Conservation (phyloP, 2,329 filamentous ascomycete species). For the Sclerotinia nivalis region DNA sequence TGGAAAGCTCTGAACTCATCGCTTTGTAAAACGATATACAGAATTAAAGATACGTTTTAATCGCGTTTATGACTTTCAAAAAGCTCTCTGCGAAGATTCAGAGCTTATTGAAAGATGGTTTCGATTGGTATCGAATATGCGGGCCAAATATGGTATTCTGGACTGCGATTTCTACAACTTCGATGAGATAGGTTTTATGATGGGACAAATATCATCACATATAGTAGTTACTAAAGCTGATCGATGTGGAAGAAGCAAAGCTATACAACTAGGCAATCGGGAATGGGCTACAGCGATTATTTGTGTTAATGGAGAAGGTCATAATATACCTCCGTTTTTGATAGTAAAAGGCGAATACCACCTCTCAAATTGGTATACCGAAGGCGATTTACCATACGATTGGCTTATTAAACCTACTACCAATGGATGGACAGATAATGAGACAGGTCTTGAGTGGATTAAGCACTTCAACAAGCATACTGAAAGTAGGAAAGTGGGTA, state of each 20-base stretch:
- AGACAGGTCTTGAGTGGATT: slow-evolving; percentile 42
- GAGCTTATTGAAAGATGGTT: too few species aligned
- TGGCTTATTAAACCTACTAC: slow-evolving; percentile 39
- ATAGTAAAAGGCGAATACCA: slow-evolving; percentile 30
- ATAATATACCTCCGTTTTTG: slow-evolving; percentile 32
- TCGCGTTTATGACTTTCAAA: background rate
- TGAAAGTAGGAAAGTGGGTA: slow-evolving; percentile 3
- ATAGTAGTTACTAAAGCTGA: slow-evolving; percentile 31
- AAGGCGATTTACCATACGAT: slow-evolving; percentile 34
- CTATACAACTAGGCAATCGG: slow-evolving; percentile 32
- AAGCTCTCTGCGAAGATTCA: too few species aligned
- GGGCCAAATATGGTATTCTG: too few species aligned
- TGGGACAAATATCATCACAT: slow-evolving; percentile 25
- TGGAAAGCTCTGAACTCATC: background rate
- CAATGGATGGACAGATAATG: slow-evolving; percentile 41
- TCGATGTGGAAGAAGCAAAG: slow-evolving; percentile 23
- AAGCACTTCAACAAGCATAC: slow-evolving; percentile 34
- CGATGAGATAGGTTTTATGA: slow-evolving; percentile 26
- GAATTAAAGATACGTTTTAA: background rate
- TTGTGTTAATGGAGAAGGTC: slow-evolving; percentile 31
- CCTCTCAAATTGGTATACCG: slow-evolving; percentile 23
- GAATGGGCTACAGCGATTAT: slow-evolving; percentile 37
- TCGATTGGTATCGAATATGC: too few species aligned
- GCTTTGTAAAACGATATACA: background rate
- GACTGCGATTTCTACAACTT: too few species aligned